Base-by-base conservation (phyloP, 2,329 filamentous ascomycete species). In the Ceratocystis eucalypticola region DNA sequence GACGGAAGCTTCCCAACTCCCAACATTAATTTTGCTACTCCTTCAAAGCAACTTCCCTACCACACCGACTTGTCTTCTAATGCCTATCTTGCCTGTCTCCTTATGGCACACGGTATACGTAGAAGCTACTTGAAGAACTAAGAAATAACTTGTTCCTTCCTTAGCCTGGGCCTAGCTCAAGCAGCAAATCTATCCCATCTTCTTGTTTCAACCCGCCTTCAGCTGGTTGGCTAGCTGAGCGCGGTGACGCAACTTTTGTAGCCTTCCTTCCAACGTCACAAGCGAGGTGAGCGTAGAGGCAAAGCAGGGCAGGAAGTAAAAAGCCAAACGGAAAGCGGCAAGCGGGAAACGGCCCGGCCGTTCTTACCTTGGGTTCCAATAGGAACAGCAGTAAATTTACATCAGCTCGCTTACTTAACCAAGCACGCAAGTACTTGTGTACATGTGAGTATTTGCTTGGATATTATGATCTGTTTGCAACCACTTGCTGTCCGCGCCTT, bases 251-350 rank as follows among this genome's bases (percentile, higher is more conserved):
- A 59, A 28, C 22, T 59, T 37, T 41, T 41, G 37, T 41, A 41
- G 10, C 15, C 55, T 59, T 33, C 28, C 55, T 59, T 33, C 22
- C 55, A 37, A 59, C 55, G 55, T 59, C 37, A 59, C 55, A 59
- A 59, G 15, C 55, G 55, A 37, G 10, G 55, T 33, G n/a, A 59
- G 25, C 55, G 30, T 10, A 20, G 25, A 55, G 50, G 28, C 25
- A 33, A 59, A 30, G 46, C n/a, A 20, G 46, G n/a, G 22, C 20
- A 20, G 15, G 25, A 59, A 59, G 17, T 17, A n/a, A 17, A 17
- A 59, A 33, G 28, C 25, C 55, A 59, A 20, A 20, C 55, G 17
- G 28, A 33, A 33, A 33, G 30, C 30, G 30, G 30, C 1, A 33
- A 33, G 7, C 30, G 30, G 6, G 12, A 41, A 41, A 41, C 37